These are phyloP conservation scores for Schizochytrium sp. DNA, from an alignment of 108 stramenopile genomes.

Conservation along the genomic window DNA sequence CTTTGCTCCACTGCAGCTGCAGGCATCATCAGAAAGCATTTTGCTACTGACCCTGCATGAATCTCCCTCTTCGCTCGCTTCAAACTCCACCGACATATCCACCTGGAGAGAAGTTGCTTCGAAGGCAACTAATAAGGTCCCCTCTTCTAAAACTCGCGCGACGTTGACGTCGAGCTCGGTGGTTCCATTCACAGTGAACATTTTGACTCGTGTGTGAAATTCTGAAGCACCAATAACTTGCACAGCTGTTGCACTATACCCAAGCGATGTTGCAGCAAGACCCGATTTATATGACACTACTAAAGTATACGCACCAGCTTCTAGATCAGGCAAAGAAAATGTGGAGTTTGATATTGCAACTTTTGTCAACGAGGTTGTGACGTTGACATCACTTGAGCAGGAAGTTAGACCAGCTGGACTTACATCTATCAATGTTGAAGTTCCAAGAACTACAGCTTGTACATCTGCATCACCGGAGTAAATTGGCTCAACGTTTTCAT, in stretches of 20 bases:
- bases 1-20: slow-evolving; percentile 57
- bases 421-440: not conserved
- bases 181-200: not conserved
- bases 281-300: not conserved
- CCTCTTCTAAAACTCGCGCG: slow-evolving; percentile 21
- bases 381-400: slow-evolving; percentile 1
- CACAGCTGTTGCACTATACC: not conserved
- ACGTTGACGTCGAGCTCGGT: slow-evolving; percentile 10
- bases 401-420: not conserved
- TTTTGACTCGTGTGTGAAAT: slow-evolving; percentile 27
- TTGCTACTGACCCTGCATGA: slow-evolving; percentile 50
- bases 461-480: not conserved
- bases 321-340: slow-evolving; percentile 4
- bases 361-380: not conserved
- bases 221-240: not conserved
- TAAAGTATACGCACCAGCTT: not conserved
- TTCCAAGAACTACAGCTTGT: not conserved
- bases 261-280: slow-evolving; percentile 6
- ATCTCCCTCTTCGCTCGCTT: slow-evolving; percentile 15
- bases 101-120: not conserved
- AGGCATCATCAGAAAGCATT: slow-evolving; percentile 52
- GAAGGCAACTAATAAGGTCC: not conserved
- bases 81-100: slow-evolving; percentile 3
- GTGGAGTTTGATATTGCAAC: slow-evolving; percentile 3
- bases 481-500: slow-evolving; percentile 15